phyloP scores from a whole-genome alignment of 1,139 yeast genomes.

The Suhomyces taliae region DNA sequence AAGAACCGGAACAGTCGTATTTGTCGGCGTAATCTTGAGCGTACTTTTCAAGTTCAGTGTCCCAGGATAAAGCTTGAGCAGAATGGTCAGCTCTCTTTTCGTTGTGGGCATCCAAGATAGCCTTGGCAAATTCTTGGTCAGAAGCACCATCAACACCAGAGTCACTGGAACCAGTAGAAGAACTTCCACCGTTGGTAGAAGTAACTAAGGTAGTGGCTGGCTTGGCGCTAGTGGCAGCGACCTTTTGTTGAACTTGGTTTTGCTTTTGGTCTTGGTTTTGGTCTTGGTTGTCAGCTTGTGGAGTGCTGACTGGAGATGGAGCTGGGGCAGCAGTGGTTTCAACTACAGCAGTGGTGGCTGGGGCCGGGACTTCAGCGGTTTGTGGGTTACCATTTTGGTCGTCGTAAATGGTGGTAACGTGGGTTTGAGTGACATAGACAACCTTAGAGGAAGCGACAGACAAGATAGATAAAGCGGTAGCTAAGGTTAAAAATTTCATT shows the following conservation, averaged over 20 bases:
- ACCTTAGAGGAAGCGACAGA: constrained; percentile 22
- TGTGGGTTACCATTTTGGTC: constrained; percentile 2
- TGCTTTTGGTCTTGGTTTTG: not conserved
- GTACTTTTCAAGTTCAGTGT: constrained; percentile 54
- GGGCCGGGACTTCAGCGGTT: not conserved
- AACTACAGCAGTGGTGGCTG: not conserved
- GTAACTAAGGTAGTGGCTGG: constrained; percentile 11
- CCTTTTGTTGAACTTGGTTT: not conserved
- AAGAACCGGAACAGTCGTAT: constrained; percentile 67
- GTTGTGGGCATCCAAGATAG: constrained; percentile 63
- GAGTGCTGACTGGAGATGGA: constrained; percentile 3
- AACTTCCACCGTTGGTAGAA: constrained; percentile 8
- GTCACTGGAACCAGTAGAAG: constrained; percentile 9
- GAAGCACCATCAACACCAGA: constrained; percentile 11
- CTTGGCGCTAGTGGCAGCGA: constrained; percentile 4
- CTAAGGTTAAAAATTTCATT: constrained; percentile 21
- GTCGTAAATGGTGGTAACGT: constrained; percentile 23
- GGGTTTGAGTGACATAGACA: constrained; percentile 26
- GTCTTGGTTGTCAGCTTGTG: not conserved
- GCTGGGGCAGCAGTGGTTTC: constrained; percentile 4
- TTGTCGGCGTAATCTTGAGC: constrained; percentile 71
- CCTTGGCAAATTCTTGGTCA: constrained; percentile 35
- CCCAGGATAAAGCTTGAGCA: constrained; percentile 65
- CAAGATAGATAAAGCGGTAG: constrained; percentile 17
- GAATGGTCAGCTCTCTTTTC: constrained; percentile 64